phyloP scores from a whole-genome alignment of 164 flowering plant genomes.

The Houttuynia cordata region DNA sequence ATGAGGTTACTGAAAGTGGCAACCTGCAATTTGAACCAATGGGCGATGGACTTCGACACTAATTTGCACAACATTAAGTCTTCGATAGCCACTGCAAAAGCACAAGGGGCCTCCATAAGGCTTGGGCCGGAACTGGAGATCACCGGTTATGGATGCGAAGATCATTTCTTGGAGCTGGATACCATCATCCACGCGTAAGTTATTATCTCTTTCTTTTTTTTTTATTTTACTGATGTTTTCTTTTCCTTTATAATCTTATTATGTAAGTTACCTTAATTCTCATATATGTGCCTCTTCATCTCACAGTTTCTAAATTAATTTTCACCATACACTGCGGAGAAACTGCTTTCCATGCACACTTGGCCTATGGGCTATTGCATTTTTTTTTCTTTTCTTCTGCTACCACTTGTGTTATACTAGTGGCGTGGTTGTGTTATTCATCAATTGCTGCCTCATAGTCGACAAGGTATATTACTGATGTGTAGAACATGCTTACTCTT shows the following conservation, averaged over 20 bases:
- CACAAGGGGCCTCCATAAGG: constrained; percentile 71
- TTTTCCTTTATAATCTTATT: background rate
- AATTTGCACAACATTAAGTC: constrained; percentile 76
- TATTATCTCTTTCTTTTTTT: background rate
- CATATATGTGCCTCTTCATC: no score
- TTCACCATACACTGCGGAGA: no score
- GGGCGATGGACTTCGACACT: constrained; percentile 97
- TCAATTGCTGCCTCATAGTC: background rate
- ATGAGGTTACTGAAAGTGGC: constrained; percentile 96
- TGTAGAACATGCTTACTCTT: background rate
- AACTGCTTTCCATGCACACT: background rate
- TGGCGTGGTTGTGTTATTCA: no score
- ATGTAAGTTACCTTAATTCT: background rate
- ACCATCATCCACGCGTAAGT: constrained; percentile 79
- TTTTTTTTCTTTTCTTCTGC: background rate
- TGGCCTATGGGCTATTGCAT: background rate
- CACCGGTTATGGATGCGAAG: constrained; percentile 96
- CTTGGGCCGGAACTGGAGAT: constrained; percentile 98
- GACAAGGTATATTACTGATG: background rate
- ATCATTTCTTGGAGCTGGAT: constrained; percentile 92
- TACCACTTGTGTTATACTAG: no score
- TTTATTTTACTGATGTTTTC: background rate
- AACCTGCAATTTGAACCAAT: constrained; percentile 90
- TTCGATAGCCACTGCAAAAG: constrained; percentile 59
- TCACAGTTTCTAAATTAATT: no score